A percentile compares a stretch with the other conserved stretches of the same genome.
Evolutionary conservation across 164 flowering plant genomes (phyloP).

Genomic region (Chloranthus sessilifolius): DNA sequence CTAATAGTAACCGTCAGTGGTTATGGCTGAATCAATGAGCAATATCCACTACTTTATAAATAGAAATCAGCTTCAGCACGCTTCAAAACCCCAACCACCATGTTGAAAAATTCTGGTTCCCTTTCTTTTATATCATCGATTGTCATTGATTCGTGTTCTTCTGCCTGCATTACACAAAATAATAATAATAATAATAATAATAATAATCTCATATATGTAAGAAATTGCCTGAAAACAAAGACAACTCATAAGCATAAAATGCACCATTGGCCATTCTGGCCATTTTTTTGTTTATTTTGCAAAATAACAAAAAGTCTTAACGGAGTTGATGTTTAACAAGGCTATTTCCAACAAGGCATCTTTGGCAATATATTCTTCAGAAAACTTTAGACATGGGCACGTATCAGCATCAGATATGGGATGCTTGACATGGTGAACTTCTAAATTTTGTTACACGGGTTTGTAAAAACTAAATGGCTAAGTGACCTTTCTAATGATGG

Average conservation of each 20-base stretch:
- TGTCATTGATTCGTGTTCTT: slow-evolving; percentile 71
- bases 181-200: too few species aligned
- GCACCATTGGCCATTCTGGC: not conserved
- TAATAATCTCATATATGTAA: too few species aligned
- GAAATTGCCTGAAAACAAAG: not conserved
- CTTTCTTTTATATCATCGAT: slow-evolving; percentile 57
- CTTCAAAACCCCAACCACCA: slow-evolving; percentile 60
- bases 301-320: not conserved
- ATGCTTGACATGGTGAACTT: too few species aligned
- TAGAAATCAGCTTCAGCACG: slow-evolving; percentile 63
- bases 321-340: not conserved
- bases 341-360: not conserved
- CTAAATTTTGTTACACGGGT: too few species aligned
- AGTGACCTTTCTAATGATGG: too few species aligned
- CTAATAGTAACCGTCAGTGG: too few species aligned
- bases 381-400: too few species aligned
- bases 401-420: too few species aligned
- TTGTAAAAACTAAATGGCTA: too few species aligned
- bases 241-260: not conserved
- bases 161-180: slow-evolving; percentile 52
- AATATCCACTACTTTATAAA: too few species aligned
- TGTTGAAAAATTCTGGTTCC: slow-evolving; percentile 63
- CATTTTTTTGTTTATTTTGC: not conserved
- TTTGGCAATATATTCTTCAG: too few species aligned
- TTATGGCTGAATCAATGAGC: too few species aligned